These are phyloP conservation scores for Citrus cavaleriei DNA, from an alignment of 345 rosid species.

Conservation along the genomic window DNA sequence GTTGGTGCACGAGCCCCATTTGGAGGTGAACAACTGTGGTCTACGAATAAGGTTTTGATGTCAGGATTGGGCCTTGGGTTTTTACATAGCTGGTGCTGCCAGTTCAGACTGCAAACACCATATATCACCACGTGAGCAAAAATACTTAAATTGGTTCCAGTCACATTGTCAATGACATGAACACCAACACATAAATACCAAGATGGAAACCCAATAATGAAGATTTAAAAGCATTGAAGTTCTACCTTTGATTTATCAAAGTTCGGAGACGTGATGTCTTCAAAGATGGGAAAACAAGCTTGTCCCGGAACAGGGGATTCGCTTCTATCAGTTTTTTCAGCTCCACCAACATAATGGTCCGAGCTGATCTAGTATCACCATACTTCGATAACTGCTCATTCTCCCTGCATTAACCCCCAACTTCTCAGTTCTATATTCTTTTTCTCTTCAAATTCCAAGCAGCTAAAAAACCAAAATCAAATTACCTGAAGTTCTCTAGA, in stretches of 20 bases:
- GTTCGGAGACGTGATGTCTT: slow-evolving; percentile 29
- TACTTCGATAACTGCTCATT: slow-evolving; percentile 33
- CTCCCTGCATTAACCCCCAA: slow-evolving; percentile 18
- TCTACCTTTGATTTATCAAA: slow-evolving; percentile 34
- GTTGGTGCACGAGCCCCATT: slow-evolving; percentile 64
- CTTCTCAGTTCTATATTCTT: neutral
- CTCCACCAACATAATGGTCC: slow-evolving; percentile 29
- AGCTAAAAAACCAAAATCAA: neutral
- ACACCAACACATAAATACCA: slow-evolving; percentile 31
- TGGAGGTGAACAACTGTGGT: slow-evolving; percentile 56
- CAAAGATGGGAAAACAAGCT: slow-evolving; percentile 30
- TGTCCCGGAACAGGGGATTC: slow-evolving; percentile 31
- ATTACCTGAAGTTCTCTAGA: slow-evolving; percentile 76
- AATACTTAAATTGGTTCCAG: neutral
- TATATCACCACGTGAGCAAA: neutral
- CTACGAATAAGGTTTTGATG: slow-evolving; percentile 60
- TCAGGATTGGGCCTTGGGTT: slow-evolving; percentile 70
- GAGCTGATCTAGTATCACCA: slow-evolving; percentile 35
- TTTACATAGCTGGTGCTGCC: slow-evolving; percentile 81
- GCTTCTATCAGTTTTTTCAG: slow-evolving; percentile 33
- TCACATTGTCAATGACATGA: slow-evolving; percentile 57
- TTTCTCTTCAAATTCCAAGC: neutral
- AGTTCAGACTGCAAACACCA: slow-evolving; percentile 47
- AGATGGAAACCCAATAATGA: neutral
- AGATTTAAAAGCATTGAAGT: neutral